These are phyloP conservation scores for Hypoxylon sp. DNA, from an alignment of 2,329 filamentous ascomycete genomes.

Conservation along the genomic window DNA sequence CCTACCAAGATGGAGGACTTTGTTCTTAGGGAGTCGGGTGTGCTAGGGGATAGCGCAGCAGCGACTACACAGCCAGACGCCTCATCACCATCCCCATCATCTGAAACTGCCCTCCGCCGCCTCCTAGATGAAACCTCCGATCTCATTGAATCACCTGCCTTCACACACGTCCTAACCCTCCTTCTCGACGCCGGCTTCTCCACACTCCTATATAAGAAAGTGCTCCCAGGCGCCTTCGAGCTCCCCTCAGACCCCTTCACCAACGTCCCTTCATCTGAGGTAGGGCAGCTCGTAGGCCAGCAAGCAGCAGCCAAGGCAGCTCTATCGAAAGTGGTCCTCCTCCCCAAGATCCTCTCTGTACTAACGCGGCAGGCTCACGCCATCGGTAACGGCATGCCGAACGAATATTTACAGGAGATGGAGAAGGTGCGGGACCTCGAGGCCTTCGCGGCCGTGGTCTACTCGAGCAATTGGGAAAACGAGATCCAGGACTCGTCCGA, in stretches of 20 bases:
- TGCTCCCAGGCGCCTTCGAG: conserved; percentile 84
- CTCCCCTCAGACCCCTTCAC: conserved; percentile 59
- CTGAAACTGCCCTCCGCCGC: conserved; percentile 74
- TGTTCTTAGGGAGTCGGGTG: conserved; percentile 88
- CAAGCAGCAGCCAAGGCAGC: conserved; percentile 41
- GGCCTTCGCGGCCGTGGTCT: conserved; percentile 88
- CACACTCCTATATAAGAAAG: conserved; percentile 83
- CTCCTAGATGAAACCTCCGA: conserved; percentile 96
- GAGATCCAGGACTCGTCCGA: conserved; percentile 66
- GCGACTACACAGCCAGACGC: conserved; percentile 51
- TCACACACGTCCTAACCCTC: conserved; percentile 85
- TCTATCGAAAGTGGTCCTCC: conserved; percentile 71
- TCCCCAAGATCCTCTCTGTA: conserved; percentile 91
- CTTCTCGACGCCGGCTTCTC: conserved; percentile 91
- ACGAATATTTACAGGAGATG: conserved; percentile 79
- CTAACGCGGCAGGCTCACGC: conserved; percentile 90
- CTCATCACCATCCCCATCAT: conserved; percentile 47
- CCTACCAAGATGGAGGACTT: conserved; percentile 82
- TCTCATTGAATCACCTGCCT: conserved; percentile 92
- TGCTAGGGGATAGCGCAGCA: conserved; percentile 67
- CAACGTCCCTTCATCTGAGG: conserved; percentile 14
- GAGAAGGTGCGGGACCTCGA: conserved; percentile 82
- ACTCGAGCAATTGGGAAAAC: conserved; percentile 84
- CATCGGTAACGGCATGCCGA: conserved; percentile 84
- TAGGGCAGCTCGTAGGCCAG: conserved; percentile 17